Evolutionary conservation across 1,284 basidiomycete species (phyloP), one percentile per base, ranked within the genome.

Genomic region (Leccinum griseonigrum): DNA sequence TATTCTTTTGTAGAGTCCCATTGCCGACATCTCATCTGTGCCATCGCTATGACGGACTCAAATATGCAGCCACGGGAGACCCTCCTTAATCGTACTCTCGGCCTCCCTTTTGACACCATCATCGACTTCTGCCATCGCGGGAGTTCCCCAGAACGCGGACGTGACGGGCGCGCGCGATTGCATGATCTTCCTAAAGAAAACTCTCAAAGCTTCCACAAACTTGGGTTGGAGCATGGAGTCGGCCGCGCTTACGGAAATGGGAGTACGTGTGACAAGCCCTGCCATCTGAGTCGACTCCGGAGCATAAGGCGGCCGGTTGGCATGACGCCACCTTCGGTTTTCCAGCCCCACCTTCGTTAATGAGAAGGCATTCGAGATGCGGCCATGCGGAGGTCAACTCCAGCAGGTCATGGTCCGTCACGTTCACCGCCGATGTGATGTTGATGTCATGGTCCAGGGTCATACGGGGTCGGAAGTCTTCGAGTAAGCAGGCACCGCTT

Each of bases 281-380:
- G 28, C 52, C 14, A 32, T 29, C 6, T 16, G 43, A 28, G 31
- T 31, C 59, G 43, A 61, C 13, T 1, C 34, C 0, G 31, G 18
- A 7, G 26, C 29, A 3, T 10, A 18, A 63, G 31, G 26, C 68
- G 59, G 9, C 67, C 68, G 4, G 38, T 34, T 4, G 68, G 67
- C 0, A 68, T 68, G 48, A 68, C 56, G 11, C 67, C 67, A 6
- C 63, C 54, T 13, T 54, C 59, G 13, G 59, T 58, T 34, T 58
- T 60, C 67, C 67, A 68, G 26, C 67, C 67, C 60, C 66, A 68
- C 14, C 63, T 38, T 66, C 56, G 29, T 68, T 68, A 7, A 68
- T 58, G 52, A 64, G 56, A 14, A 69, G 59, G 10, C 43, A 29
- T 38, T 68, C 63, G 2, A 69, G 53, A 13, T 29, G 57, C 8